Evolutionary conservation across 768 basidiomycete genomes (phyloP).

Genomic region (Mycena galericulata): DNA sequence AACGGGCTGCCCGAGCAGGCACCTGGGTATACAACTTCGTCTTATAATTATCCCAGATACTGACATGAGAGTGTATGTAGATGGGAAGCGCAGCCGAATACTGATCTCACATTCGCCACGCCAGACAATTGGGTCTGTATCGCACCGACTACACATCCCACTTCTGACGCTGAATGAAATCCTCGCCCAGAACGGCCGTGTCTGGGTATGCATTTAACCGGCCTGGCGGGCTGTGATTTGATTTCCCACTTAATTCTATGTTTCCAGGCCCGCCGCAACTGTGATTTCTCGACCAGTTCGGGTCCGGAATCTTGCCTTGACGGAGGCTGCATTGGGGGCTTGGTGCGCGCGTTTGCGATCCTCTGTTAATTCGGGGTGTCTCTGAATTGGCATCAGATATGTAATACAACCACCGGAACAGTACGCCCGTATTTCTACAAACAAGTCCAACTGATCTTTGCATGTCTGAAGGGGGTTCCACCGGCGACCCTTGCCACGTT

Average conservation of each 20-base stretch:
- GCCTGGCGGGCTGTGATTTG: neutral
- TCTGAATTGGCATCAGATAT: slow-evolving; percentile 8
- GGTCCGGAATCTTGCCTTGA: slow-evolving; percentile 18
- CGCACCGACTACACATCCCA: too few species aligned
- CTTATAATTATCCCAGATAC: neutral
- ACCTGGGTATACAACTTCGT: slow-evolving; percentile 8
- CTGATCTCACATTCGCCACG: slow-evolving; percentile 4
- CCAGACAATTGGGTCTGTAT: slow-evolving; percentile 16
- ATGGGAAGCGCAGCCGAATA: slow-evolving; percentile 18
- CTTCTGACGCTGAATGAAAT: slow-evolving; percentile 1
- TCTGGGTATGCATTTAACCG: slow-evolving; percentile 10
- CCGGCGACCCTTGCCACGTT: slow-evolving; percentile 19
- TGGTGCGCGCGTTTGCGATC: slow-evolving; percentile 4
- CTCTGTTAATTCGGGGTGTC: neutral
- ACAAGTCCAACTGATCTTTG: slow-evolving; percentile 2
- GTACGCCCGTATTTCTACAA: slow-evolving; percentile 4
- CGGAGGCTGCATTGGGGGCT: slow-evolving; percentile 21
- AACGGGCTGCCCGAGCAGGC: slow-evolving; percentile 12
- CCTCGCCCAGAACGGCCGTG: slow-evolving; percentile 11
- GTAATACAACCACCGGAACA: slow-evolving; percentile 17
- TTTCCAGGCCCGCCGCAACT: slow-evolving; percentile 17
- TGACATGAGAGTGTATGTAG: slow-evolving; percentile 5
- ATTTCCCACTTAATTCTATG: neutral
- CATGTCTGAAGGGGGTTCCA: slow-evolving; percentile 15
- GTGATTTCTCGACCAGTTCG: slow-evolving; percentile 16